phyloP scores from a whole-genome alignment of 192 early-diverging fungal genomes.

The Umbelopsis sp. region DNA sequence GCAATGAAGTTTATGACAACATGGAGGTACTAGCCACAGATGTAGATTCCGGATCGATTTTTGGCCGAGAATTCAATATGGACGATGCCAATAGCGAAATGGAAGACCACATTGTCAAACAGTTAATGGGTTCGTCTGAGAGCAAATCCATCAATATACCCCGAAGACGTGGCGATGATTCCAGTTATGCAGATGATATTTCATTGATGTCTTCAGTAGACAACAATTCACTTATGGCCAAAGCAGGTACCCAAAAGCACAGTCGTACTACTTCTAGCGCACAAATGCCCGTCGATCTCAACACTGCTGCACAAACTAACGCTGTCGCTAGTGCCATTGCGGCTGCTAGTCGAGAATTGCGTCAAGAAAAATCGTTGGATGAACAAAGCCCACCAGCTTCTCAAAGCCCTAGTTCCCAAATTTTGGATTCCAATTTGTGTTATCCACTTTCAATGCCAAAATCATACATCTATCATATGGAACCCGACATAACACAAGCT shows the following conservation, averaged over 20 bases:
- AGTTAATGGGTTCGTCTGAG: conserved; percentile 31
- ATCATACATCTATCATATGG: conserved; percentile 39
- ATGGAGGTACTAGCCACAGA: conserved; percentile 23
- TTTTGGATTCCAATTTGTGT: neutral
- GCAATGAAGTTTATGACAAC: conserved; percentile 59
- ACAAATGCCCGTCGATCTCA: neutral
- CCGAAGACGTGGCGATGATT: conserved; percentile 7
- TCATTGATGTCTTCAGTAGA: neutral
- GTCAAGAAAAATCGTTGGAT: neutral
- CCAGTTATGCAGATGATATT: neutral
- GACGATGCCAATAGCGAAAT: conserved; percentile 29
- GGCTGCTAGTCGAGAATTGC: neutral
- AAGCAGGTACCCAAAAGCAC: neutral
- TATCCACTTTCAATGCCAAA: conserved; percentile 21
- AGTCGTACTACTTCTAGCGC: neutral
- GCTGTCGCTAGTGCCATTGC: conserved; percentile 15
- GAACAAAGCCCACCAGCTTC: neutral
- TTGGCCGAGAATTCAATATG: conserved; percentile 21
- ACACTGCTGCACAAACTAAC: neutral
- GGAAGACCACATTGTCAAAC: conserved; percentile 37
- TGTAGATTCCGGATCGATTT: conserved; percentile 20
- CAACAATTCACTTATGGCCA: neutral
- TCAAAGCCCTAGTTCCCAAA: neutral
- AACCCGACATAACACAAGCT: conserved; percentile 36
- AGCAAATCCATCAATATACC: conserved; percentile 30